Evolutionary conservation across 257 asterid species (phyloP).

Genomic region (Echium plantagineum): DNA sequence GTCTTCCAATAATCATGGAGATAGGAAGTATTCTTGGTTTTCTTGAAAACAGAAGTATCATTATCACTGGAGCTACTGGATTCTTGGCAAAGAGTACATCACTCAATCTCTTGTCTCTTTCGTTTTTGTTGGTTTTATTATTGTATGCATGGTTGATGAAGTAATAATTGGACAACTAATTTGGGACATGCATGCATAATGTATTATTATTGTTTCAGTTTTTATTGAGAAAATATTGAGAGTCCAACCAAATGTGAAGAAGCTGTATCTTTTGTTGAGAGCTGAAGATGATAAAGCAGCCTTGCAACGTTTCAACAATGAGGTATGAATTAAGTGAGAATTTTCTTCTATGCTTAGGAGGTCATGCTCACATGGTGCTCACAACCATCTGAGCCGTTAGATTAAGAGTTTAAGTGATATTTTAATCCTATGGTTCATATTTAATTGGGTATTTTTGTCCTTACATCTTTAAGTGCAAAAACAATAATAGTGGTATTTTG

Average conservation of each 20-base stretch:
- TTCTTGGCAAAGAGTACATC: slow-evolving; percentile 72
- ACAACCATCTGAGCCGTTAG: no score
- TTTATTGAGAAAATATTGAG: slow-evolving; percentile 70
- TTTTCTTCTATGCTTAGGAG: no score
- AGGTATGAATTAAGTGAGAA: no score
- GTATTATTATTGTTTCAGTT: slow-evolving; percentile 60
- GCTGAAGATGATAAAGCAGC: slow-evolving; percentile 61
- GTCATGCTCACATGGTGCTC: no score
- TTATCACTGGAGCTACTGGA: slow-evolving; percentile 78
- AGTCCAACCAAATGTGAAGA: slow-evolving; percentile 77
- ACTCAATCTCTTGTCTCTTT: background rate
- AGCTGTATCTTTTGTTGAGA: slow-evolving; percentile 73
- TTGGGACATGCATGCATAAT: background rate
- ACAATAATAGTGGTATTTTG: no score
- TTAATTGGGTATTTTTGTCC: no score
- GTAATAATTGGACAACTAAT: background rate
- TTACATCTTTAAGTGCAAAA: no score
- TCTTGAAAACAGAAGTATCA: slow-evolving; percentile 45
- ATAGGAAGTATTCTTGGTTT: slow-evolving; percentile 41
- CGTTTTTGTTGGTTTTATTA: background rate
- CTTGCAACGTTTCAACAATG: slow-evolving; percentile 50
- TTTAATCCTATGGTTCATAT: no score
- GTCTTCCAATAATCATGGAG: slow-evolving; percentile 32
- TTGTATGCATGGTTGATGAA: background rate
- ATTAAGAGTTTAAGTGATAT: no score